Percentiles rank a stretch among this genome's conserved stretches.
phyloP scores from a whole-genome alignment of 768 basidiomycete species.

The Macrolepiota fuliginosa region DNA sequence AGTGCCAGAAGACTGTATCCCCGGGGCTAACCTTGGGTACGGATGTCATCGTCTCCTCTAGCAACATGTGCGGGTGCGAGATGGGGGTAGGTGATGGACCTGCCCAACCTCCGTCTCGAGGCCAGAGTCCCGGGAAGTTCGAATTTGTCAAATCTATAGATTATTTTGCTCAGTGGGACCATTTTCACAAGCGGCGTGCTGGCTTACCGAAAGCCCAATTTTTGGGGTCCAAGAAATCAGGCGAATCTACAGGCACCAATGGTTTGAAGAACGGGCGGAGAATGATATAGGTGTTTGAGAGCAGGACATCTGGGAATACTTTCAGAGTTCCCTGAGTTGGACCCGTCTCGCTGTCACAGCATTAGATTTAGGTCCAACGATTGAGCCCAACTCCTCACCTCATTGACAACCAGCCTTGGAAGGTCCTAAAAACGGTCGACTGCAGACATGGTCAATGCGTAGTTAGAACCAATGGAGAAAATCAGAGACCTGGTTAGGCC shows the following conservation, averaged over 20 bases:
- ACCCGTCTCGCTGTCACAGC: slow-evolving; percentile 48
- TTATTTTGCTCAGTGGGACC: background rate
- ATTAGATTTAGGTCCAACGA: background rate
- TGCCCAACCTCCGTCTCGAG: slow-evolving; percentile 33
- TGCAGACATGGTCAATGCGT: slow-evolving; percentile 16
- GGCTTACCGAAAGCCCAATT: slow-evolving; percentile 54
- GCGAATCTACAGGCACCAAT: slow-evolving; percentile 33
- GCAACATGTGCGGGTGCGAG: slow-evolving; percentile 65
- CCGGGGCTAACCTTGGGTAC: slow-evolving; percentile 72
- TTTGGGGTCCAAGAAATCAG: slow-evolving; percentile 43
- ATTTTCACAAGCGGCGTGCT: background rate
- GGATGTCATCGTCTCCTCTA: slow-evolving; percentile 65
- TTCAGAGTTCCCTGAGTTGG: slow-evolving; percentile 68
- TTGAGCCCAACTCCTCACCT: slow-evolving; percentile 35
- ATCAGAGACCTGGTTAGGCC: slow-evolving; percentile 41
- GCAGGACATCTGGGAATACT: slow-evolving; percentile 63
- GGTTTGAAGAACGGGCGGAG: slow-evolving; percentile 76
- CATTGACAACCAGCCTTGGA: slow-evolving; percentile 78
- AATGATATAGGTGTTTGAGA: slow-evolving; percentile 72
- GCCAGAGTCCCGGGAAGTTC: slow-evolving; percentile 52
- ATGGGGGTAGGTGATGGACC: slow-evolving; percentile 49
- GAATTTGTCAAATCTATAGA: slow-evolving; percentile 40
- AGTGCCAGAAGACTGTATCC: slow-evolving; percentile 80
- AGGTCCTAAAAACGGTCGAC: slow-evolving; percentile 56
- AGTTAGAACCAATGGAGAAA: background rate